phyloP scores from a whole-genome alignment of 805 yeast genomes.

The Sporopachydermia lactativora region DNA sequence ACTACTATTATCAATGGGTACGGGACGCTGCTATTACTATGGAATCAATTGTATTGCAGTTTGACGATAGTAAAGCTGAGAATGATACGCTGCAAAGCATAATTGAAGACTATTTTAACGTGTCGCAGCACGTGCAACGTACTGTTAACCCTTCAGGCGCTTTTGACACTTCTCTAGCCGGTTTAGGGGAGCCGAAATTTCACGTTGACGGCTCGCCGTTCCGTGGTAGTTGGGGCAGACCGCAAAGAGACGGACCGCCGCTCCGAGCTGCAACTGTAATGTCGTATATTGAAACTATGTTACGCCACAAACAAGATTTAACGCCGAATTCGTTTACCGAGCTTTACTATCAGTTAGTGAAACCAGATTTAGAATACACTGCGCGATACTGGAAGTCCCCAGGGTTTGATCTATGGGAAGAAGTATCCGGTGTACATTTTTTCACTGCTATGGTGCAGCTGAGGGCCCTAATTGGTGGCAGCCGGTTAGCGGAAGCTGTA shows the following conservation, averaged over 20 bases:
- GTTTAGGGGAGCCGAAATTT: conserved; percentile 88
- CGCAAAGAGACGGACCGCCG: conserved; percentile 93
- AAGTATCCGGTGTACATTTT: conserved; percentile 57
- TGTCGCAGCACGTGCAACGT: conserved; percentile 48
- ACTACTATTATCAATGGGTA: conserved; percentile 84
- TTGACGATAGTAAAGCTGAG: conserved; percentile 27
- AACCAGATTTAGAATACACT: conserved; percentile 59
- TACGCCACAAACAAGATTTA: conserved; percentile 16
- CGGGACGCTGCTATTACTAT: conserved; percentile 77
- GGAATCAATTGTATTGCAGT: conserved; percentile 37
- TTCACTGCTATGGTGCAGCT: conserved; percentile 69
- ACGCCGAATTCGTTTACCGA: no score
- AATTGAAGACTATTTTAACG: conserved; percentile 49
- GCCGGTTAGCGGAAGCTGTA: conserved; percentile 19
- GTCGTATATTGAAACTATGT: conserved; percentile 35
- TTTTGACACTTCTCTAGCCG: conserved; percentile 24
- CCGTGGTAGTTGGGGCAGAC: conserved; percentile 74
- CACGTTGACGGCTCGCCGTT: conserved; percentile 51
- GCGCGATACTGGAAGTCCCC: conserved; percentile 41
- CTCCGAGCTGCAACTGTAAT: conserved; percentile 54
- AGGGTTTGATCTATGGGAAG: conserved; percentile 95
- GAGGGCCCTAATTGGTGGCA: conserved; percentile 49
- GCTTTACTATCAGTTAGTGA: conserved; percentile 38
- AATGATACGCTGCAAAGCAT: conserved; percentile 15
- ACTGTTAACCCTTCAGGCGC: conserved; percentile 55